phyloP scores from a whole-genome alignment of 176 grass and related monocot genomes.

The Raddia distichophylla region DNA sequence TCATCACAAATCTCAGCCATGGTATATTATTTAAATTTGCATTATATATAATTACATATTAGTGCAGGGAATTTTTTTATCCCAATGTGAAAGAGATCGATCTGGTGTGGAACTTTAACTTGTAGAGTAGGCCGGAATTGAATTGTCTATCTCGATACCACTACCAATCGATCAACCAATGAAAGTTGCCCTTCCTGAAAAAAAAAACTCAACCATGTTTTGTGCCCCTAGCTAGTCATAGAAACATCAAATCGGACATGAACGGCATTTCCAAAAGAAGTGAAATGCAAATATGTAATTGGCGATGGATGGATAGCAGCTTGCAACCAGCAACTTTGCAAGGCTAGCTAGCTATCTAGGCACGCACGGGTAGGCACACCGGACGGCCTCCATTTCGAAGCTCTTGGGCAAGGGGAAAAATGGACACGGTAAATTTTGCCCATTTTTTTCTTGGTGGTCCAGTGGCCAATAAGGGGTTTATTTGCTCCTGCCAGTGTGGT shows the following conservation, averaged over 20 bases:
- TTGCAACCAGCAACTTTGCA: background rate
- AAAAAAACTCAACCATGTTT: too few species aligned
- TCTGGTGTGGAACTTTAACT: too few species aligned
- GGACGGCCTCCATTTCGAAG: background rate
- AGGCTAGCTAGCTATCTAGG: background rate
- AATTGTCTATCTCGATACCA: too few species aligned
- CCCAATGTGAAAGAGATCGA: too few species aligned
- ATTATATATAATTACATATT: too few species aligned
- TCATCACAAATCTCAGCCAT: too few species aligned
- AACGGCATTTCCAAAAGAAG: conserved; percentile 6
- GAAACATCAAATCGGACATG: background rate
- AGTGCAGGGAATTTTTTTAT: too few species aligned
- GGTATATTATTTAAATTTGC: too few species aligned
- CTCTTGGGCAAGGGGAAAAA: background rate
- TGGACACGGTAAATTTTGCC: background rate
- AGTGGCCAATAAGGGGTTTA: background rate
- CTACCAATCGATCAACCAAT: too few species aligned
- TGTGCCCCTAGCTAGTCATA: background rate
- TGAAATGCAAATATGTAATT: background rate
- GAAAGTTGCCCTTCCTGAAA: too few species aligned
- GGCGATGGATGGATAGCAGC: background rate
- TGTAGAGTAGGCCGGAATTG: too few species aligned
- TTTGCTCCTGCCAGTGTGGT: background rate
- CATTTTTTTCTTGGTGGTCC: background rate
- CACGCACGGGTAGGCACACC: background rate